A percentile compares a stretch with the other conserved stretches of the same genome.
Conservation (phyloP, 805 yeast genomes). For the Limtongozyma cylindracea region DNA sequence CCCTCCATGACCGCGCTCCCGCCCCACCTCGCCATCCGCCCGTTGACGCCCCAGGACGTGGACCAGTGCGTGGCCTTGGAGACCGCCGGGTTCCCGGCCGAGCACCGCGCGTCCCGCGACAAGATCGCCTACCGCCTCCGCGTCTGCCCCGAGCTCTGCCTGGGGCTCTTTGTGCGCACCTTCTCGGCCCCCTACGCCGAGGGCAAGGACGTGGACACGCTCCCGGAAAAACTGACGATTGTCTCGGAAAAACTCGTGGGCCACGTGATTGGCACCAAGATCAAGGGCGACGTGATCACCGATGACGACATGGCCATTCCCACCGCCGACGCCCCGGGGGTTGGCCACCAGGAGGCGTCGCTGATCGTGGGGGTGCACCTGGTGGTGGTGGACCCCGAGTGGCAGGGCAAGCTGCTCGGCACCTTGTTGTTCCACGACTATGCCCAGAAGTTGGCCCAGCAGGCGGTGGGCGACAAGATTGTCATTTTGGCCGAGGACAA, state of each 20-base stretch:
- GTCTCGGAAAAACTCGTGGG: conserved; percentile 47
- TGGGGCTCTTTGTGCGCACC: conserved; percentile 65
- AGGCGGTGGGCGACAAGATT: conserved; percentile 60
- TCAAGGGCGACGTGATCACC: conserved; percentile 20
- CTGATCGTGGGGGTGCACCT: conserved; percentile 62
- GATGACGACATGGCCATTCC: conserved; percentile 39
- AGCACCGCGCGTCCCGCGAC: conserved; percentile 44
- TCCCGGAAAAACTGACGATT: conserved; percentile 22
- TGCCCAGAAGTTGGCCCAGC: conserved; percentile 71
- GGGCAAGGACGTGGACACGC: conserved; percentile 6
- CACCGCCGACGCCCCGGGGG: conserved; percentile 6
- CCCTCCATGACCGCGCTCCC: conserved; percentile 50
- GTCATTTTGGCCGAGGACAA: conserved; percentile 47
- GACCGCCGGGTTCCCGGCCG: conserved; percentile 36
- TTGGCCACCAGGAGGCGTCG: conserved; percentile 60
- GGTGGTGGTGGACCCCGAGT: conserved; percentile 49
- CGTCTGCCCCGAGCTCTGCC: conserved; percentile 73
- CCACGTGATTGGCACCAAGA: conserved; percentile 61
- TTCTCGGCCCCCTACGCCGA: conserved; percentile 20
- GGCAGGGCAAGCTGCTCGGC: conserved; percentile 65
- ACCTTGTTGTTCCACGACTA: conserved; percentile 69
- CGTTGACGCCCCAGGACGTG: conserved; percentile 52
- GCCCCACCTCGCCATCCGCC: conserved; percentile 31
- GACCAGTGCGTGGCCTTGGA: conserved; percentile 40
- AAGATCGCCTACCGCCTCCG: conserved; percentile 41